A percentile compares a stretch with the other conserved stretches of the same genome.
Evolutionary conservation across 495 filamentous ascomycete genomes (phyloP).

Genomic region (Massariosphaeria phaeospora): DNA sequence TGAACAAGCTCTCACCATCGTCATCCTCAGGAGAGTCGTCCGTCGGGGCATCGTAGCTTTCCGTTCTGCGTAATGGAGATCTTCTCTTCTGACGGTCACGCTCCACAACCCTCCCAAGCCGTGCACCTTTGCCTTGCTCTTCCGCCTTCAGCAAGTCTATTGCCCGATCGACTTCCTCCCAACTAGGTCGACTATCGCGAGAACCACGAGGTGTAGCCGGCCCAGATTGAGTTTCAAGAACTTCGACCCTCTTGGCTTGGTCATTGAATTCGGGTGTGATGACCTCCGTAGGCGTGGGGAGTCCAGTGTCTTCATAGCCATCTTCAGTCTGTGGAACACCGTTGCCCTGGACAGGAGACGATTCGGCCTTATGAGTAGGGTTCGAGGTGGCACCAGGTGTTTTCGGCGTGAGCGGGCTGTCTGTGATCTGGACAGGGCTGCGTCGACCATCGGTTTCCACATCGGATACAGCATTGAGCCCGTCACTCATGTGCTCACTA

Average conservation of each 20-base stretch:
- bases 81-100: constrained; percentile 13
- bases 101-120: neutral
- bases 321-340: neutral
- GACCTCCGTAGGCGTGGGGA: constrained; percentile 22
- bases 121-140: constrained; percentile 6
- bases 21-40: constrained; percentile 16
- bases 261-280: neutral
- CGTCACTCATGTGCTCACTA: constrained; percentile 40
- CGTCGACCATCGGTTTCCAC: constrained; percentile 40
- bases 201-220: constrained; percentile 35
- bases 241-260: constrained; percentile 2
- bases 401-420: constrained; percentile 32
- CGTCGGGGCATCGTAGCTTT: constrained; percentile 16
- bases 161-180: constrained; percentile 30
- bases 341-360: constrained; percentile 9
- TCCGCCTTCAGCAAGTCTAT: constrained; percentile 24
- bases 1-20: constrained; percentile 11
- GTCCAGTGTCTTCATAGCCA: constrained; percentile 22
- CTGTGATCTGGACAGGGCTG: constrained; percentile 43
- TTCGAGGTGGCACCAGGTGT: neutral
- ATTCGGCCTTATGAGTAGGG: neutral
- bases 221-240: constrained; percentile 34
- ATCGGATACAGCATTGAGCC: constrained; percentile 37
- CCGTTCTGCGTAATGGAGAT: constrained; percentile 13
- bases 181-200: constrained; percentile 27